Conservation (phyloP, 73 alveolate genomes). For the Stentor coeruleus region DNA sequence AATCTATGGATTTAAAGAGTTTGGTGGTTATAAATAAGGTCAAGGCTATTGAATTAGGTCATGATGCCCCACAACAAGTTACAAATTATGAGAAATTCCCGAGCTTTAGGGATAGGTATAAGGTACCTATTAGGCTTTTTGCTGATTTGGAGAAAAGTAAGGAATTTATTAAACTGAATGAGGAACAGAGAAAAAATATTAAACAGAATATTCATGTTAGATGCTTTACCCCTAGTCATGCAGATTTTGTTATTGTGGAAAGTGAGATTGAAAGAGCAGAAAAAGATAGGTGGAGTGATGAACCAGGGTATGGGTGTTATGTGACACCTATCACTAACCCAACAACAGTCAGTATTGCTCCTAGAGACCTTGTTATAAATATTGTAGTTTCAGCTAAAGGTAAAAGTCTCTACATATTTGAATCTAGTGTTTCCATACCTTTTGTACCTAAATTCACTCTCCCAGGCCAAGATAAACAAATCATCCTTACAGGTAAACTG, state of each 20-base stretch:
- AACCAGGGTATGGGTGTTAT: conserved; percentile 35
- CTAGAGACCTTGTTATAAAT: not conserved
- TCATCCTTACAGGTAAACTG: not conserved
- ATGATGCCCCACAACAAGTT: conserved; percentile 27
- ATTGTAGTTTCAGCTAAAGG: not conserved
- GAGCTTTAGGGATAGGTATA: not conserved
- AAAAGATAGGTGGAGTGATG: conserved; percentile 31
- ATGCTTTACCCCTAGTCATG: conserved; percentile 30
- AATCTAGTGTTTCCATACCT: not conserved
- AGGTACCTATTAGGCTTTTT: not conserved
- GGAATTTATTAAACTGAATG: conserved; percentile 19
- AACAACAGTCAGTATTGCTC: conserved; percentile 2
- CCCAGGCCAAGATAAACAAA: conserved; percentile 11
- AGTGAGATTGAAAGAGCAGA: conserved; percentile 24
- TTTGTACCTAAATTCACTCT: conserved; percentile 4
- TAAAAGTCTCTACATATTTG: not conserved
- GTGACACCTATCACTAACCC: conserved; percentile 21
- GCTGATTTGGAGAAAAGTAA: conserved; percentile 23
- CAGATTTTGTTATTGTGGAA: conserved; percentile 31
- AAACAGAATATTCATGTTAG: conserved; percentile 36
- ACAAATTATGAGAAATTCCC: conserved; percentile 39
- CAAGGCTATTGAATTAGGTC: conserved; percentile 44
- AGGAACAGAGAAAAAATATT: conserved; percentile 30
- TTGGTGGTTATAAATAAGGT: conserved; percentile 44
- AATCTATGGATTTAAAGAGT: conserved; percentile 35